A percentile compares a stretch with the other conserved stretches of the same genome.
phyloP scores from a whole-genome alignment of 2,329 filamentous ascomycete species.

The Amylocarpus encephaloides region DNA sequence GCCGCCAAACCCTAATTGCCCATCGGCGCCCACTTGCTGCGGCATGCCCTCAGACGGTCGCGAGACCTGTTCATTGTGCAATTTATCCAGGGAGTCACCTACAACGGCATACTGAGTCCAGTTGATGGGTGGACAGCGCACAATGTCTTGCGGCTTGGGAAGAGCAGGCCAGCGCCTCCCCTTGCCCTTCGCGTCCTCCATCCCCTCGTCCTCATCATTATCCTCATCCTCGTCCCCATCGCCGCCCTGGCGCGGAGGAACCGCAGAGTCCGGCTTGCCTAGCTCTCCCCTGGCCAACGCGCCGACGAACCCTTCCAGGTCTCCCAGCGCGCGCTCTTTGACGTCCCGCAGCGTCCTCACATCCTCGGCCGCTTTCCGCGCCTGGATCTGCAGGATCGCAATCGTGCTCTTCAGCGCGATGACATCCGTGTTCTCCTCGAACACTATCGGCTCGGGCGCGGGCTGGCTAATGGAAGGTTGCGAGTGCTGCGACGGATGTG shows the following conservation, averaged over 20 bases:
- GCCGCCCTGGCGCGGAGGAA: constrained; percentile 19
- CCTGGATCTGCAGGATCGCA: constrained; percentile 80
- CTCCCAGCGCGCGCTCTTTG: constrained; percentile 62
- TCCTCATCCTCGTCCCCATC: constrained; percentile 31
- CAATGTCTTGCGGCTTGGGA: constrained; percentile 72
- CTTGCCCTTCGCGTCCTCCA: constrained; percentile 11
- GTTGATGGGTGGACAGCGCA: constrained; percentile 83
- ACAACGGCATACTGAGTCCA: constrained; percentile 94
- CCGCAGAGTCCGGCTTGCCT: constrained; percentile 24
- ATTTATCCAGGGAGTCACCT: constrained; percentile 73
- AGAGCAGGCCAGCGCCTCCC: constrained; percentile 51
- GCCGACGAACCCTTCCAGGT: constrained; percentile 65
- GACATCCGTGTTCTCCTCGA: constrained; percentile 70
- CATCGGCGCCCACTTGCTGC: constrained; percentile 36
- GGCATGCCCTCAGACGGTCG: constrained; percentile 55
- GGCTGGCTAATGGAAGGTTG: constrained; percentile 37
- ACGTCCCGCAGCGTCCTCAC: constrained; percentile 62
- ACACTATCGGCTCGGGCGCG: constrained; percentile 46
- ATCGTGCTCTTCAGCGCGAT: constrained; percentile 82
- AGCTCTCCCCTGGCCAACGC: constrained; percentile 62
- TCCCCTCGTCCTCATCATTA: constrained; percentile 28
- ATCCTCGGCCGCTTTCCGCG: constrained; percentile 68
- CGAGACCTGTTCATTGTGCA: constrained; percentile 72
- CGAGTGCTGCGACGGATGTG: constrained; percentile 39
- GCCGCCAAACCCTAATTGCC: constrained; percentile 42